phyloP scores from a whole-genome alignment of 768 basidiomycete genomes.

The Roridomyces roridus region DNA sequence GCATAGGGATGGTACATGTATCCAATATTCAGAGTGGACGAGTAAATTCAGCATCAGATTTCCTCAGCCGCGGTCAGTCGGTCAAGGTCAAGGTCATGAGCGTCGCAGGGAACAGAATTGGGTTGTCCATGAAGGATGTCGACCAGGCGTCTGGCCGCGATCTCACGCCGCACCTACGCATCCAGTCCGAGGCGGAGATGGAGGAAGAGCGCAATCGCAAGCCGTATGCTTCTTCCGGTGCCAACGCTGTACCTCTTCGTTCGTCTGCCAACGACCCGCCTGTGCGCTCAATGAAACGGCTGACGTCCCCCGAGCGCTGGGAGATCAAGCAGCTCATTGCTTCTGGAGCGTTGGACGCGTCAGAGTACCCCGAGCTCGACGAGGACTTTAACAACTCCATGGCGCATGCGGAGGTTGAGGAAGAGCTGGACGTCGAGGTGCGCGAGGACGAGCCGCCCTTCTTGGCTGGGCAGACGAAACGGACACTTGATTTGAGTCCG shows the following conservation, averaged over 20 bases:
- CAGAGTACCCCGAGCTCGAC: slow-evolving; percentile 93
- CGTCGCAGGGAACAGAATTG: slow-evolving; percentile 78
- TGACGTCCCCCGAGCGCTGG: slow-evolving; percentile 98
- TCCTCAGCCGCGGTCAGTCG: slow-evolving; percentile 81
- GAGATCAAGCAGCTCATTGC: slow-evolving; percentile 99
- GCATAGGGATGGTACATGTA: slow-evolving; percentile 93
- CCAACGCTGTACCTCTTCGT: slow-evolving; percentile 85
- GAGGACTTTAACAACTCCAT: slow-evolving; percentile 82
- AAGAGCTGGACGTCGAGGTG: slow-evolving; percentile 97
- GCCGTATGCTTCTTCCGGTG: slow-evolving; percentile 73
- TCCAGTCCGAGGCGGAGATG: slow-evolving; percentile 93
- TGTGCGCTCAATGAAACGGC: slow-evolving; percentile 81
- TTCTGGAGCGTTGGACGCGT: slow-evolving; percentile 88
- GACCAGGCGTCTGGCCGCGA: slow-evolving; percentile 91
- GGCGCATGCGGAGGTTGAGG: slow-evolving; percentile 87
- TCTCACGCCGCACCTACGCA: slow-evolving; percentile 91
- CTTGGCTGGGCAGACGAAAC: slow-evolving; percentile 94
- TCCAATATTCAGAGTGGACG: slow-evolving; percentile 90
- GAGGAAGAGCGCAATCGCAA: slow-evolving; percentile 77
- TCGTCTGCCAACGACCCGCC: slow-evolving; percentile 56
- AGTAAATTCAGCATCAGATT: slow-evolving; percentile 85
- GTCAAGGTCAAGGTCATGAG: slow-evolving; percentile 99
- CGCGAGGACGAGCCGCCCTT: slow-evolving; percentile 97
- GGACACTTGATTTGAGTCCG: slow-evolving; percentile 92
- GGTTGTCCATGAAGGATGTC: slow-evolving; percentile 97